Evolutionary conservation across 2,329 filamentous ascomycete species (phyloP), one percentile per base, ranked within the genome.

Genomic region (Pyricularia grisea): DNA sequence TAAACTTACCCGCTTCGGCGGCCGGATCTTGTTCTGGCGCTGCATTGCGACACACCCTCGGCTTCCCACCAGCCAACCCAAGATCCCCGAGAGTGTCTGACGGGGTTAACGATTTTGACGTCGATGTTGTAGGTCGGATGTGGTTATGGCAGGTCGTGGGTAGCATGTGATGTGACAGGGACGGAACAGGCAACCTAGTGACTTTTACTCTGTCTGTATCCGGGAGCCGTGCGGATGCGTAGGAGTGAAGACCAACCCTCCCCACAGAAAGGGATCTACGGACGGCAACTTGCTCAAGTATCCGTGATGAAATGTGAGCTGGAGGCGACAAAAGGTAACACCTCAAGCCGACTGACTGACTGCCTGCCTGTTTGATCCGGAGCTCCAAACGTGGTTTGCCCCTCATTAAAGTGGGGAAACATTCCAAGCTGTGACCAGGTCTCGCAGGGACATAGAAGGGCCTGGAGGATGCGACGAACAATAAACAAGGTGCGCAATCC

Each of bases 1-100:
- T 1, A 28, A 3, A 66, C 69, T 61, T 83, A 92, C 90, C 78
- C 87, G 83, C 76, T 88, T 82, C 50, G 90, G 90, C 69, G 89
- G 86, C 68, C 89, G 81, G 71, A 92, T 91, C 76, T 89, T 91
- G 64, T 84, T 81, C 14, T 63, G 69, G 66, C 72, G 71, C 36
- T 74, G 71, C 73, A 74, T 74, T 65, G 69, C 68, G 28, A n/a
- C 42, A n/a, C 42, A 55, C 42, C 42, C 7, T 55, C 6, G 42
- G 42, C 42, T 55, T 55, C 42, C 42, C 42, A 55, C 42, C 42
- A 55, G 42, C 42, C 42, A 55, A 20, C 42, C 42, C 42, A 55
- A 55, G 11, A 55, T 55, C 42, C 42, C 42, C 42, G 20, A 20
- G 42, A 55, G 20, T n/a, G 17, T n/a, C 42, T 55, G 20, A 55